Conservation (phyloP, 805 yeast species). For the Komagataella phaffii region DNA sequence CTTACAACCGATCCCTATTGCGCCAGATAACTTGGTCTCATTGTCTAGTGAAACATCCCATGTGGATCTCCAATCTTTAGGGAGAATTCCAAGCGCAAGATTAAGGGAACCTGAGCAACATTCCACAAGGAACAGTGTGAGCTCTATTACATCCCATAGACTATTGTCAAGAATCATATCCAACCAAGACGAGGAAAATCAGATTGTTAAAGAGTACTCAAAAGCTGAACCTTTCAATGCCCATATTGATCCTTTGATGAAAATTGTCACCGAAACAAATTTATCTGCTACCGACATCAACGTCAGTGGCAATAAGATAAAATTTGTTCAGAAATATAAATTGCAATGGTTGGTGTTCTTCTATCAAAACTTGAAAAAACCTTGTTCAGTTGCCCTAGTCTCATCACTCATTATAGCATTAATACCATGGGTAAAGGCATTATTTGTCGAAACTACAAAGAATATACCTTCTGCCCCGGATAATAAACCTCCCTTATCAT, state of each 20-base stretch:
- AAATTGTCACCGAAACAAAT: constrained; percentile 21
- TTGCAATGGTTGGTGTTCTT: constrained; percentile 17
- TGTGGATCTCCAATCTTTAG: neutral
- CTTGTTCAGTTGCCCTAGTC: constrained; percentile 33
- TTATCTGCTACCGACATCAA: constrained; percentile 12
- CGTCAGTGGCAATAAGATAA: constrained; percentile 10
- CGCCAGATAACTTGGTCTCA: neutral
- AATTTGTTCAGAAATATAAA: constrained; percentile 16
- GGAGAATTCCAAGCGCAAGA: neutral
- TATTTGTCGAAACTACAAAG: constrained; percentile 22
- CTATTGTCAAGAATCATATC: constrained; percentile 1
- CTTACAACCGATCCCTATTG: neutral
- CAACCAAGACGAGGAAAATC: constrained; percentile 7
- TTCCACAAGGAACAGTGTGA: neutral
- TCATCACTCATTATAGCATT: constrained; percentile 32
- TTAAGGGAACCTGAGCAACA: neutral
- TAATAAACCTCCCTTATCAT: constrained; percentile 37
- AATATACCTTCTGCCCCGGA: constrained; percentile 29
- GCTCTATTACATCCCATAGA: neutral
- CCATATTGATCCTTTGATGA: constrained; percentile 13
- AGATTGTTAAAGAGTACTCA: constrained; percentile 20
- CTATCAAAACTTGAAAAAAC: constrained; percentile 32
- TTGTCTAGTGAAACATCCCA: neutral
- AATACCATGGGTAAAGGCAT: constrained; percentile 40
- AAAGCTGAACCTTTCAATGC: constrained; percentile 18